Conservation (phyloP, 2,329 filamentous ascomycete genomes). For the Calonectria pteridis region DNA sequence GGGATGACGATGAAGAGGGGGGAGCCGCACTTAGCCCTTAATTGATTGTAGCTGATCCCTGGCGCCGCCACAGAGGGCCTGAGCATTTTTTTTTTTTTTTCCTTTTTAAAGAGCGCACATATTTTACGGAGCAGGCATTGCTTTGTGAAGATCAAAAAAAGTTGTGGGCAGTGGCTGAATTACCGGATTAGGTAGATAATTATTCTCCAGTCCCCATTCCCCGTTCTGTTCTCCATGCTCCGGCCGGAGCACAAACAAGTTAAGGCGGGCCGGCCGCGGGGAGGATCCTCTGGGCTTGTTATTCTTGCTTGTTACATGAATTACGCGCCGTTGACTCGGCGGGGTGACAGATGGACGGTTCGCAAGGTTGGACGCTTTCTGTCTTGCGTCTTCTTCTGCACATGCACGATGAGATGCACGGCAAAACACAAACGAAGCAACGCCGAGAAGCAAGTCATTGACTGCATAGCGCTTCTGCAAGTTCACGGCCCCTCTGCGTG, state of each 20-base stretch:
- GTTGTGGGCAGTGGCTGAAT: not conserved
- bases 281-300: not conserved
- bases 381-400: constrained; percentile 32
- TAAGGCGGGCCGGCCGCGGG: not conserved
- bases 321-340: not conserved
- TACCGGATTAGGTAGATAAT: not conserved
- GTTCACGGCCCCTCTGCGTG: constrained; percentile 35
- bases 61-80: not conserved
- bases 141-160: not conserved
- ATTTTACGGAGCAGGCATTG: not conserved
- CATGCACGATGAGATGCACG: constrained; percentile 40
- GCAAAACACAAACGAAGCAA: constrained; percentile 34
- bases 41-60: constrained; percentile 2
- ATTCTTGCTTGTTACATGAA: constrained; percentile 8
- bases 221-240: not conserved
- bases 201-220: not conserved
- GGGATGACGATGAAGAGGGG: not conserved
- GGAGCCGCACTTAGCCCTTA: not conserved
- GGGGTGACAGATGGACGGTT: not conserved
- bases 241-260: not conserved
- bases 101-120: not conserved
- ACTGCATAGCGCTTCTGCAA: constrained; percentile 26
- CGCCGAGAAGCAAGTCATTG: constrained; percentile 25
- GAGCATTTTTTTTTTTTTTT: not conserved
- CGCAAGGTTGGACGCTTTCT: constrained; percentile 25